Evolutionary conservation across 768 basidiomycete species (phyloP).

Genomic region (Ephemerocybe angulata): DNA sequence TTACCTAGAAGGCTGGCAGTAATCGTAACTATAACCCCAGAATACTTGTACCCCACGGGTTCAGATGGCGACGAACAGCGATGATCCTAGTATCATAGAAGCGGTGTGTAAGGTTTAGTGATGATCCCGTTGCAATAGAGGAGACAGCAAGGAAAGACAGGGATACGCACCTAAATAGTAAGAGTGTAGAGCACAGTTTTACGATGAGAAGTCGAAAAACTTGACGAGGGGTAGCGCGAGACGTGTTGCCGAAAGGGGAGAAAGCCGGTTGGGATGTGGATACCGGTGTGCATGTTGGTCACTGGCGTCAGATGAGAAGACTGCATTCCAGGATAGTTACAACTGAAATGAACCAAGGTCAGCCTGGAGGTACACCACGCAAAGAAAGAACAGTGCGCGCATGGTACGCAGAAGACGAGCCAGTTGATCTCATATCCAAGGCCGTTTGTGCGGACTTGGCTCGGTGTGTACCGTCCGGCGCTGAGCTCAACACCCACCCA

Average conservation of each 20-base stretch:
- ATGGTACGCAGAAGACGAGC: too few relatives aligned
- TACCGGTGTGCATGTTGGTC: constrained; percentile 80
- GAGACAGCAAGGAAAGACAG: too few relatives aligned
- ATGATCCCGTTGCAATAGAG: too few relatives aligned
- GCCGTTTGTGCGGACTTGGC: too few relatives aligned
- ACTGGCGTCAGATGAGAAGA: too few relatives aligned
- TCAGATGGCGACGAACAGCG: constrained; percentile 78
- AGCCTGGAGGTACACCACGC: too few relatives aligned
- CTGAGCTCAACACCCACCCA: too few relatives aligned
- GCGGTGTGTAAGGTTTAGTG: too few relatives aligned
- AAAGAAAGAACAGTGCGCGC: too few relatives aligned
- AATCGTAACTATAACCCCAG: constrained; percentile 85
- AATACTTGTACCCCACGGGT: constrained; percentile 96
- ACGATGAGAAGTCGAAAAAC: constrained; percentile 86
- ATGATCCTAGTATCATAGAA: too few relatives aligned
- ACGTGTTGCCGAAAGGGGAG: constrained; percentile 87
- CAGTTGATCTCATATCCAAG: too few relatives aligned
- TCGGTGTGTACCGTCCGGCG: too few relatives aligned
- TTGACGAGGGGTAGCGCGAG: constrained; percentile 79
- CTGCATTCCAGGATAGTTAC: constrained; percentile 98
- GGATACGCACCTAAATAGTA: constrained; percentile 56
- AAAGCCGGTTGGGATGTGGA: constrained; percentile 62
- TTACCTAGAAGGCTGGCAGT: constrained; percentile 63
- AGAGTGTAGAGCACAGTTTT: constrained; percentile 88
- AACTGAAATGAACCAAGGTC: constrained; percentile 37